These are phyloP conservation scores for Dioscorea zingiberensis DNA, from an alignment of 106 monocot genomes.

Conservation along the genomic window DNA sequence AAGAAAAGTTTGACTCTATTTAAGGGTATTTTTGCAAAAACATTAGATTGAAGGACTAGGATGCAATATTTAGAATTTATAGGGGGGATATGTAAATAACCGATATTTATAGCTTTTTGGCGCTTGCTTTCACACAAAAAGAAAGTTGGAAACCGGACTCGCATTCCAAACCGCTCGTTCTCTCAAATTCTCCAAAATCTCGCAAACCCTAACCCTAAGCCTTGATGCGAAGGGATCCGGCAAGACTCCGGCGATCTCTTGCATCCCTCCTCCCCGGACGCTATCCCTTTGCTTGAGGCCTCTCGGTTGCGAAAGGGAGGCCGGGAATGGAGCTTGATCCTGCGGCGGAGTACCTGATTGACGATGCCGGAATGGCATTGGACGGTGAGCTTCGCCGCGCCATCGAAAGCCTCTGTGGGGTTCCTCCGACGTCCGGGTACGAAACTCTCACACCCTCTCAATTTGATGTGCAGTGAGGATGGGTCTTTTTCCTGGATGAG, in stretches of 20 bases:
- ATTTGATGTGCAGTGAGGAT: too few relatives aligned
- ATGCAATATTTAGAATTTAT: too few relatives aligned
- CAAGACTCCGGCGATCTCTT: not conserved
- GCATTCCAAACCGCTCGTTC: not conserved
- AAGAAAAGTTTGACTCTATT: too few relatives aligned
- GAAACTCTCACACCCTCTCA: not conserved
- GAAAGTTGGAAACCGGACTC: too few relatives aligned
- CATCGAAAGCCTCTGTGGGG: slow-evolving; percentile 41
- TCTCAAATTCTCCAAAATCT: not conserved
- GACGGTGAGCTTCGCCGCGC: slow-evolving; percentile 54
- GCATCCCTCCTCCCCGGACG: too few relatives aligned
- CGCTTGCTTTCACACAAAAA: too few relatives aligned
- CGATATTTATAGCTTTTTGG: too few relatives aligned
- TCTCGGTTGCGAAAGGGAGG: too few relatives aligned
- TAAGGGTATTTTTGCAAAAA: too few relatives aligned
- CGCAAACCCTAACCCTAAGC: not conserved
- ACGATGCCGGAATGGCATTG: slow-evolving; percentile 33
- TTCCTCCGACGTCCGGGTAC: slow-evolving; percentile 12
- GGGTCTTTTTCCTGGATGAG: not conserved
- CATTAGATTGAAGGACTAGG: too few relatives aligned
- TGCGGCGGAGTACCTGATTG: slow-evolving; percentile 51
- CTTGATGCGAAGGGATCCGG: not conserved
- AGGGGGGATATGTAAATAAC: too few relatives aligned
- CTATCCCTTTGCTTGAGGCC: too few relatives aligned
- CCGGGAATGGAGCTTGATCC: slow-evolving; percentile 23